Conservation (phyloP, 106 monocot species). For the Dendrobium officinale region DNA sequence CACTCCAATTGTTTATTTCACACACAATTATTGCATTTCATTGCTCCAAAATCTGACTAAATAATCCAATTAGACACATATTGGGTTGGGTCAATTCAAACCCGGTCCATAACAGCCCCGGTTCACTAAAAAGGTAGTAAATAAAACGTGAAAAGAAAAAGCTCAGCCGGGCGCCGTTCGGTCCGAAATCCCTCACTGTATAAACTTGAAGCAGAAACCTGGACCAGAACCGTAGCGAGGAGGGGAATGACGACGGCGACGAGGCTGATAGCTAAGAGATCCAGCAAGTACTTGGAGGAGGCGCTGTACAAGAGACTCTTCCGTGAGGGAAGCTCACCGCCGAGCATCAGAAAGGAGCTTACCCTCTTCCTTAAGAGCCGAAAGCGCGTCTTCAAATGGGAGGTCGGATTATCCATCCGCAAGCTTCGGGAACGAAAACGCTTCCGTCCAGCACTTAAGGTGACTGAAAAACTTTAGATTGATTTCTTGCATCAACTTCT, state of each 20-base stretch:
- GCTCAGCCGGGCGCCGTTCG: background rate
- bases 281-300: constrained; percentile 89
- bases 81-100: too few relatives aligned
- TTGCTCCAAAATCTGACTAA: too few relatives aligned
- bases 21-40: too few relatives aligned
- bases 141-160: too few relatives aligned
- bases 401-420: constrained; percentile 81
- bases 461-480: constrained; percentile 3
- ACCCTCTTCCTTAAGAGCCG: constrained; percentile 74
- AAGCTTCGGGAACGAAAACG: constrained; percentile 63
- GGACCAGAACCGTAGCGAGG: background rate
- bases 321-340: constrained; percentile 50
- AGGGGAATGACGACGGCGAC: constrained; percentile 24
- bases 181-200: background rate
- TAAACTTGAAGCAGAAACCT: too few relatives aligned
- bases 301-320: constrained; percentile 78
- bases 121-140: too few relatives aligned
- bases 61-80: too few relatives aligned
- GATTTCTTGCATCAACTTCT: background rate
- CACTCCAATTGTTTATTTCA: too few relatives aligned
- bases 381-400: constrained; percentile 93
- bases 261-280: constrained; percentile 54
- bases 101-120: too few relatives aligned
- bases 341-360: constrained; percentile 51
- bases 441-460: constrained; percentile 84